Base-by-base conservation (phyloP, 345 rosid species). In the Luvunga scandens region DNA sequence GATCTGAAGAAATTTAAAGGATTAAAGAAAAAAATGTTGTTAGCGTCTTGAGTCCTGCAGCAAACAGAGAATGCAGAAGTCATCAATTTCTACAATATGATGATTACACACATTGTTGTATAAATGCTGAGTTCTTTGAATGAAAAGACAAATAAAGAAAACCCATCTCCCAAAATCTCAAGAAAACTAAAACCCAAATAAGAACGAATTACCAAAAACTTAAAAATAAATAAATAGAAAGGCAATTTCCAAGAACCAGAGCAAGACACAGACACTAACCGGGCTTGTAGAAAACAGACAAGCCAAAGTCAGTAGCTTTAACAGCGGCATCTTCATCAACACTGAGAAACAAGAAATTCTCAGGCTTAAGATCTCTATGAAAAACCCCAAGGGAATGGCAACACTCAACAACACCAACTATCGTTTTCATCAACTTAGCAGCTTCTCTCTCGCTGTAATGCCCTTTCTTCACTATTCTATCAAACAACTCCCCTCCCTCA, bases 351-450 rank as follows among this genome's bases (percentile, higher is more conserved):
- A 92, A 85, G 85, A 92, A 92, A 68, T 92, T 90, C 82, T 92
- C 97, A 80, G 97, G 97, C 83, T 92, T 92, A 33, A 92, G 90
- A 80, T 92, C 96, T 77, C 96, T 88, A 50, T 91, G 95, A 84
- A 91, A 81, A 66, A 90, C 95, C 24, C 96, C 93, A 77, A 89
- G 88, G 76, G 95, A 89, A 80, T 92, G 97, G 62, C 95, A 92
- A 80, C 89, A 63, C 79, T 92, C 89, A n/a, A 91, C 90, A 21
- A 92, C 95, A 0, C 90, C 92, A 85, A 92, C 95, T 83, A 92
- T 87, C n/a, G 92, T 89, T 82, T 88, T 89, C 5, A 89, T 88
- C 68, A 92, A 80, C 90, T 90, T 88, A 45, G 90, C 94, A 21
- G 97, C 97, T 81, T 91, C 91, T 69, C 84, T 87, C 84, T 92